A percentile compares a stretch with the other conserved stretches of the same genome.
These are phyloP conservation scores for Tephrocybe sp. DNA, from an alignment of 768 basidiomycete species.

Conservation along the genomic window DNA sequence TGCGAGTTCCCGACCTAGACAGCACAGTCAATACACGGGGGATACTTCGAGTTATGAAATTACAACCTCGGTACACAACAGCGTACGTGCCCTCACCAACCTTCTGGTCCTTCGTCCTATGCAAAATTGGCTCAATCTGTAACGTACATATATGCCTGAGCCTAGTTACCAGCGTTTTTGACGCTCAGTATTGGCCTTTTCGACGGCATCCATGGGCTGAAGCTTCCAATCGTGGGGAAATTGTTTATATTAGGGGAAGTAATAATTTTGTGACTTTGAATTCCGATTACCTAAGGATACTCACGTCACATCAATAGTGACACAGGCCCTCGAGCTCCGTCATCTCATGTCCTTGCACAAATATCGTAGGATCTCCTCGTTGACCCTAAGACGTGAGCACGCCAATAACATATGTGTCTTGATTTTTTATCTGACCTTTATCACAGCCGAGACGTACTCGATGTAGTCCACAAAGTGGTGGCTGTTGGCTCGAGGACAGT, in stretches of 20 bases:
- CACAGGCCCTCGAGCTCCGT: neutral
- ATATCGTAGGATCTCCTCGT: conserved; percentile 64
- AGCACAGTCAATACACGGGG: neutral
- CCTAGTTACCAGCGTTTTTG: conserved; percentile 67
- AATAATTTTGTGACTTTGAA: too few species aligned
- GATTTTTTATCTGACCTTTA: neutral
- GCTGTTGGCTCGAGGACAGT: conserved; percentile 78
- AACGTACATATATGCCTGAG: conserved; percentile 8
- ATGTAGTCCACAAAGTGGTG: conserved; percentile 63
- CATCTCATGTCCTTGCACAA: neutral
- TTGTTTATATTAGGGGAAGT: too few species aligned
- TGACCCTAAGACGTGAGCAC: conserved; percentile 63
- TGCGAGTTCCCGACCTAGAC: conserved; percentile 64
- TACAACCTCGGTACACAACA: conserved; percentile 86
- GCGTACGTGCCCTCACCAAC: conserved; percentile 94
- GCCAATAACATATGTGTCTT: neutral
- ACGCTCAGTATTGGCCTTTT: conserved; percentile 69
- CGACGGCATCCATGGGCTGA: conserved; percentile 71
- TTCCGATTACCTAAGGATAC: too few species aligned
- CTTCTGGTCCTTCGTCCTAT: conserved; percentile 77
- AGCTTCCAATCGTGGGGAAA: neutral
- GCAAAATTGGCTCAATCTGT: conserved; percentile 2
- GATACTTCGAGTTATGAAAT: neutral
- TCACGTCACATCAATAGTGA: too few species aligned
- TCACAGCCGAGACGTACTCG: conserved; percentile 58